Percentiles rank a stretch among this genome's conserved stretches.
Evolutionary conservation across 202 grass and related monocot genomes (phyloP).

Genomic region (Panicum virgatum): DNA sequence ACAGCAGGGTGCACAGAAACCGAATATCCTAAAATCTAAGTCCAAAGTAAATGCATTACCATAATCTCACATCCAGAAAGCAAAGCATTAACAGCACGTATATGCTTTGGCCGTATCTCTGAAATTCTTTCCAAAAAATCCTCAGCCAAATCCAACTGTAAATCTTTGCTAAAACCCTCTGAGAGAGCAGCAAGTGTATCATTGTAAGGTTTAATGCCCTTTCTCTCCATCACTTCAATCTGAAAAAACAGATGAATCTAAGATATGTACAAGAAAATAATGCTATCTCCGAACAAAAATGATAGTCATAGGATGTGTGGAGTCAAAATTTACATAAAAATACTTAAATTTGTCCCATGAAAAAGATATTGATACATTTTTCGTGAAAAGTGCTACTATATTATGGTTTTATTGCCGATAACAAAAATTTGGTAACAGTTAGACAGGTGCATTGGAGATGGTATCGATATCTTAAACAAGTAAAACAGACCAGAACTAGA

Average conservation of each 20-base stretch:
- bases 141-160: constrained; percentile 79
- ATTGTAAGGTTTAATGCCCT: constrained; percentile 49
- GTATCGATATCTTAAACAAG: not conserved
- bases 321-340: not conserved
- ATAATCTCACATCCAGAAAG: constrained; percentile 67
- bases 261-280: not conserved
- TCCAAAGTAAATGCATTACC: constrained; percentile 52
- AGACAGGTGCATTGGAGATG: not conserved
- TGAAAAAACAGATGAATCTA: constrained; percentile 53
- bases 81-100: constrained; percentile 60
- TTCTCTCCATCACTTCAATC: constrained; percentile 70
- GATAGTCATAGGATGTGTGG: not conserved
- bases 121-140: constrained; percentile 63
- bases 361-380: not conserved
- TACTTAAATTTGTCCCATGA: not conserved
- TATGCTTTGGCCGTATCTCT: constrained; percentile 51
- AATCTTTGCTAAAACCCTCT: constrained; percentile 56
- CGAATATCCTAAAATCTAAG: constrained; percentile 26
- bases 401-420: not conserved
- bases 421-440: not conserved
- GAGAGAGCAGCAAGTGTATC: constrained; percentile 66
- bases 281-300: not conserved
- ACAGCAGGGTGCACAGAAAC: constrained; percentile 3
- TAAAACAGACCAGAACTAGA: not conserved
- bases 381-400: not conserved